Conservation (phyloP, 2,329 filamentous ascomycete species). For the Trichoderma asperellum region DNA sequence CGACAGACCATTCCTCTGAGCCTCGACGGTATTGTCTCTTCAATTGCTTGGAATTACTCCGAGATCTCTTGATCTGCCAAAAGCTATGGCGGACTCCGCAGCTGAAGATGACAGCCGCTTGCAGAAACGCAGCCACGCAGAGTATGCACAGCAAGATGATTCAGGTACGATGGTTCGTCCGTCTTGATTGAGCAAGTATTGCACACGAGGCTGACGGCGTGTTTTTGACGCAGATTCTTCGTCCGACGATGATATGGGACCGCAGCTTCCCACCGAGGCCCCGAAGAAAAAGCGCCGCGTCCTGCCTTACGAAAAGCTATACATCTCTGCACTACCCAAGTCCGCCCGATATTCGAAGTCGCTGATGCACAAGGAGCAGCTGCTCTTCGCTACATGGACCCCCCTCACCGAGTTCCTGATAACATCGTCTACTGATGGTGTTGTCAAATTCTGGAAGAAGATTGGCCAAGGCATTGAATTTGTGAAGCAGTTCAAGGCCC, state of each 20-base stretch:
- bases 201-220: slow-evolving; percentile 26
- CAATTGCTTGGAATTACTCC: background rate
- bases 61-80: background rate
- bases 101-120: slow-evolving; percentile 42
- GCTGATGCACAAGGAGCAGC: slow-evolving; percentile 96
- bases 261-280: slow-evolving; percentile 79
- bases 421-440: slow-evolving; percentile 90
- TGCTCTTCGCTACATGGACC: slow-evolving; percentile 85
- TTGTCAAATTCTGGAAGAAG: slow-evolving; percentile 99
- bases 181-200: background rate
- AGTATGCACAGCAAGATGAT: slow-evolving; percentile 54
- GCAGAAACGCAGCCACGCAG: slow-evolving; percentile 59
- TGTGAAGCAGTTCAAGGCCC: slow-evolving; percentile 95
- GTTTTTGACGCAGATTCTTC: slow-evolving; percentile 60
- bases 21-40: background rate
- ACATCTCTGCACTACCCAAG: slow-evolving; percentile 83
- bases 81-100: slow-evolving; percentile 33
- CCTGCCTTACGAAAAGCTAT: slow-evolving; percentile 93
- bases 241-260: slow-evolving; percentile 91
- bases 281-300: slow-evolving; percentile 90
- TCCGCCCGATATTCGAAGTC: slow-evolving; percentile 88
- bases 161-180: slow-evolving; percentile 41
- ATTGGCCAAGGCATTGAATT: slow-evolving; percentile 88
- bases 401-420: slow-evolving; percentile 93
- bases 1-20: slow-evolving; percentile 5